These are phyloP conservation scores for Thinopyrum obtusiflorum DNA, from an alignment of 202 grass and related monocot species.

Conservation along the genomic window DNA sequence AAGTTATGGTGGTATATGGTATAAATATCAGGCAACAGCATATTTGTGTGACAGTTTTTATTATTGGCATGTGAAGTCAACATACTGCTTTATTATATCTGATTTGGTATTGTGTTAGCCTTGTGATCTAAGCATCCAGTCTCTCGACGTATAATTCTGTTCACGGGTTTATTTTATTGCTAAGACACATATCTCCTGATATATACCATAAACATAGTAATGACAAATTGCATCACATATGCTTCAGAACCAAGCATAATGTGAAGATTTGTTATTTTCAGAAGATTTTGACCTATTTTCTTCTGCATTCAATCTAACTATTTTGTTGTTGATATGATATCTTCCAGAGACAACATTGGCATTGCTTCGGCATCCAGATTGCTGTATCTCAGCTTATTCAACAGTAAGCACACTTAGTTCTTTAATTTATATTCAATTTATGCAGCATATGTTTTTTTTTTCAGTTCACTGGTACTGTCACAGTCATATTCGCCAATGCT, in stretches of 20 bases:
- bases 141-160: background rate
- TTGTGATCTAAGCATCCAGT: background rate
- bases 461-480: background rate
- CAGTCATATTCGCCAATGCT: background rate
- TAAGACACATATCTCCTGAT: background rate
- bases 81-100: background rate
- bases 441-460: background rate
- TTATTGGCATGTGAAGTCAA: too few species aligned
- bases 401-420: conserved; percentile 48
- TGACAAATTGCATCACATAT: background rate
- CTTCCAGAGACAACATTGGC: conserved; percentile 86
- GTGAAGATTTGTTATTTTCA: background rate
- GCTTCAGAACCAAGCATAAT: background rate
- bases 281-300: background rate
- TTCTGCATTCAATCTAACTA: conserved; percentile 1
- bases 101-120: background rate
- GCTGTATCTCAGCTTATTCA: conserved; percentile 94
- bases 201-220: background rate
- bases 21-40: background rate
- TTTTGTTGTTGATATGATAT: conserved; percentile 34
- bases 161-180: background rate
- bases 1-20: background rate
- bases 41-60: background rate
- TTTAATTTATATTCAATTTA: conserved; percentile 24
- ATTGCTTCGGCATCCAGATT: conserved; percentile 97